Percentiles rank a stretch among this genome's conserved stretches.
These are phyloP conservation scores for Epichloe uncinata DNA, from an alignment of 2,329 filamentous ascomycete species.

Conservation along the genomic window DNA sequence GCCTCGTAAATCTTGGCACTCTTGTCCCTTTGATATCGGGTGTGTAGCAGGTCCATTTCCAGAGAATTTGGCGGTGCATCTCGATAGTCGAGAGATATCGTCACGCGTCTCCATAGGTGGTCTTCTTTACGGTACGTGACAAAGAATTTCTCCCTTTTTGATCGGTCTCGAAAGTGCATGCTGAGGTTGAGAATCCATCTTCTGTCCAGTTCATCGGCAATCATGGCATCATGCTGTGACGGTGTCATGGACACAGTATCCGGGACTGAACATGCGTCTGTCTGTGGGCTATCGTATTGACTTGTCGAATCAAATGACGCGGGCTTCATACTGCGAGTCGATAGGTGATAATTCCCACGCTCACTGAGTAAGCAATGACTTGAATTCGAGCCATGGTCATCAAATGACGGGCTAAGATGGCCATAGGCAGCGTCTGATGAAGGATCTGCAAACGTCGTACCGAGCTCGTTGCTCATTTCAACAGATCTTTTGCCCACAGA, in stretches of 20 bases:
- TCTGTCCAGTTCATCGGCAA: constrained; percentile 71
- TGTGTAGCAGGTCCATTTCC: constrained; percentile 65
- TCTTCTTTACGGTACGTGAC: constrained; percentile 80
- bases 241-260: constrained; percentile 37
- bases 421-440: constrained; percentile 37
- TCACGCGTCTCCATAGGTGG: constrained; percentile 73
- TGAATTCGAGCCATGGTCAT: not conserved
- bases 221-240: constrained; percentile 45
- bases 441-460: constrained; percentile 21
- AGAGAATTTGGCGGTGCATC: constrained; percentile 67
- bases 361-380: not conserved
- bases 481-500: constrained; percentile 43
- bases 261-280: constrained; percentile 19
- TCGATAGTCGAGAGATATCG: constrained; percentile 87
- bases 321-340: not conserved
- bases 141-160: constrained; percentile 93
- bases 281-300: constrained; percentile 8
- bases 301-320: not conserved
- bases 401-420: constrained; percentile 11
- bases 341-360: not conserved
- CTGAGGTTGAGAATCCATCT: constrained; percentile 95
- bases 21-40: constrained; percentile 82
- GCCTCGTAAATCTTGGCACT: constrained; percentile 87
- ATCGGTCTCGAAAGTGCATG: constrained; percentile 94
- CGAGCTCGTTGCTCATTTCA: constrained; percentile 2